Conservation (phyloP, 1,284 basidiomycete species). For the Leccinum pachyderme region DNA sequence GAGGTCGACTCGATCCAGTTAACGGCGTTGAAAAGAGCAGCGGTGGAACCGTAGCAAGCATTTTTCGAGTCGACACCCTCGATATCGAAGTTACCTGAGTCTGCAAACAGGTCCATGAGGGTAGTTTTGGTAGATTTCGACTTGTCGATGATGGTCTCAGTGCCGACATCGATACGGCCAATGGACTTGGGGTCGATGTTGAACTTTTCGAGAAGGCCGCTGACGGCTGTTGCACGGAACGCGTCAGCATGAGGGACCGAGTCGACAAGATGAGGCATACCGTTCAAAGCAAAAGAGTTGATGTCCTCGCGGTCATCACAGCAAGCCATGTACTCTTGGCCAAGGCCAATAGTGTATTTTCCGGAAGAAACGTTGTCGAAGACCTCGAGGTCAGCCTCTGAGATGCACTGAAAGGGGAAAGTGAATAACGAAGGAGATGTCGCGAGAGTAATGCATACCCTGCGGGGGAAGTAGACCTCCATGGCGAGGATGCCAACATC, state of each 20-base stretch:
- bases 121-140: constrained; percentile 99
- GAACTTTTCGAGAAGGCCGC: constrained; percentile 89
- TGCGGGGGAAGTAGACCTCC: constrained; percentile 92
- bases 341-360: constrained; percentile 99
- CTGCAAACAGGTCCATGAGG: constrained; percentile 96
- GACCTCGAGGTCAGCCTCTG: constrained; percentile 91
- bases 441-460: constrained; percentile 54
- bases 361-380: constrained; percentile 96
- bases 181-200: constrained; percentile 95
- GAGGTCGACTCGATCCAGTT: constrained; percentile 96
- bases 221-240: constrained; percentile 56
- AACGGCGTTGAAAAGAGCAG: constrained; percentile 95
- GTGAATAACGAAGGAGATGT: constrained; percentile 14
- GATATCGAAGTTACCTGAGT: constrained; percentile 92
- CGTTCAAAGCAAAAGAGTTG: constrained; percentile 95
- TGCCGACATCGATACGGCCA: constrained; percentile 96
- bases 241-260: constrained; percentile 5
- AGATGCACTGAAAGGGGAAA: constrained; percentile 67
- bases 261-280: constrained; percentile 46
- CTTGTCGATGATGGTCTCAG: constrained; percentile 99
- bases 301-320: constrained; percentile 98
- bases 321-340: constrained; percentile 98
- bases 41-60: constrained; percentile 98
- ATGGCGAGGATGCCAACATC: constrained; percentile 92
- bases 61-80: constrained; percentile 99